A percentile compares a stretch with the other conserved stretches of the same genome.
These are phyloP conservation scores for Cutaneotrichosporon mucoides DNA, from an alignment of 1,284 basidiomycete genomes.

Conservation along the genomic window DNA sequence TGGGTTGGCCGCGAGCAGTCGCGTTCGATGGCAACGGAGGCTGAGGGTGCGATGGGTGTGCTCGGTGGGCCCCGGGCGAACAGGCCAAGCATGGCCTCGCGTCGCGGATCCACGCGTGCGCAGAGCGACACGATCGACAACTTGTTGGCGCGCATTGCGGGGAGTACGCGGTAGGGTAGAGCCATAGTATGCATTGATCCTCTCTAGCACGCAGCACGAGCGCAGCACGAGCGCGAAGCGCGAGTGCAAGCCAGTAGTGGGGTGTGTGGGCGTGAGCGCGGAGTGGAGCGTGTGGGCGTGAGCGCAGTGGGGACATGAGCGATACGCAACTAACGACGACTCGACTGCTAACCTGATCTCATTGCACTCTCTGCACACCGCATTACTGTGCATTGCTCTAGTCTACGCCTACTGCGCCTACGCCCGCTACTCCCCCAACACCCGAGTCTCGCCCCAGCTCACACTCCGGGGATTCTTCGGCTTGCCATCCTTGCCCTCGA, in stretches of 20 bases:
- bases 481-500: conserved; percentile 21
- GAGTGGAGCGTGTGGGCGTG: no score
- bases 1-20: conserved; percentile 15
- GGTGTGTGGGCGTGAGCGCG: not conserved
- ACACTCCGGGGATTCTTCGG: conserved; percentile 33
- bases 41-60: conserved; percentile 11
- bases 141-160: conserved; percentile 2
- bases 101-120: not conserved
- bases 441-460: conserved; percentile 45
- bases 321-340: no score
- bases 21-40: not conserved
- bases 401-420: no score
- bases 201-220: not conserved
- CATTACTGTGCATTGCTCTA: no score
- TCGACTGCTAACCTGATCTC: no score
- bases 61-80: conserved; percentile 8
- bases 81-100: not conserved
- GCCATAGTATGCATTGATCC: not conserved
- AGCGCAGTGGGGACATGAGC: no score
- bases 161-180: not conserved
- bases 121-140: conserved; percentile 5
- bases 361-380: no score
- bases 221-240: not conserved
- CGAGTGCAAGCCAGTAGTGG: not conserved
- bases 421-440: conserved; percentile 34